Evolutionary conservation across 2,329 filamentous ascomycete genomes (phyloP).

Genomic region (Pseudofabraea citricarpa): DNA sequence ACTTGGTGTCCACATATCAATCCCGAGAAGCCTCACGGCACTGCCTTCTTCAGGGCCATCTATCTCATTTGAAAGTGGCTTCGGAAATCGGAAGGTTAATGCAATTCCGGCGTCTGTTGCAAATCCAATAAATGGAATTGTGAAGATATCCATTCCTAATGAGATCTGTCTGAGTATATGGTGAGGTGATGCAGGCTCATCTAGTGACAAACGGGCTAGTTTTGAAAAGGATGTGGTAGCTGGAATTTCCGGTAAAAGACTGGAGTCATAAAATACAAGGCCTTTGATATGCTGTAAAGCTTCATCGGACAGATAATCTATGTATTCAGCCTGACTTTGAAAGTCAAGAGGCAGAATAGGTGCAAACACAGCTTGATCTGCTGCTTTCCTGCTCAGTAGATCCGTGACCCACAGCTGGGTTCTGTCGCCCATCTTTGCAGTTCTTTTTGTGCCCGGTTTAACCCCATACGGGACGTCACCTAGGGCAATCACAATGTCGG

Average conservation of each 20-base stretch:
- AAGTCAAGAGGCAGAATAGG: constrained; percentile 71
- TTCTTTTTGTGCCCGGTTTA: constrained; percentile 63
- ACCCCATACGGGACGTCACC: constrained; percentile 64
- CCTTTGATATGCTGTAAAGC: constrained; percentile 55
- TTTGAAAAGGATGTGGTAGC: constrained; percentile 44
- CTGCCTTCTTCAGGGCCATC: constrained; percentile 7
- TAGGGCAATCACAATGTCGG: constrained; percentile 76
- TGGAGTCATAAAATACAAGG: constrained; percentile 74
- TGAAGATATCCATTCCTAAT: constrained; percentile 75
- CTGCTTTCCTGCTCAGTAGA: constrained; percentile 44
- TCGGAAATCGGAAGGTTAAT: constrained; percentile 71
- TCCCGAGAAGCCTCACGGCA: constrained; percentile 52
- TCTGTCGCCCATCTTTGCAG: constrained; percentile 78
- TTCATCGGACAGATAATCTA: constrained; percentile 65
- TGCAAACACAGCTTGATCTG: constrained; percentile 47
- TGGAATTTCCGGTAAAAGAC: constrained; percentile 63
- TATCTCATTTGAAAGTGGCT: constrained; percentile 20
- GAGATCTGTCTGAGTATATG: constrained; percentile 71
- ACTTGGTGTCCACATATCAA: constrained; percentile 68
- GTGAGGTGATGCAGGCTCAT: constrained; percentile 66
- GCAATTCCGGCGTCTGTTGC: constrained; percentile 83
- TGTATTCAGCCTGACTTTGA: constrained; percentile 73
- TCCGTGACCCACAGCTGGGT: constrained; percentile 78
- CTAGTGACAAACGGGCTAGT: constrained; percentile 72
- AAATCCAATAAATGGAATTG: constrained; percentile 67